A percentile compares a stretch with the other conserved stretches of the same genome.
Conservation (phyloP, 176 grass and related monocot species). For the Lolium multiflorum region DNA sequence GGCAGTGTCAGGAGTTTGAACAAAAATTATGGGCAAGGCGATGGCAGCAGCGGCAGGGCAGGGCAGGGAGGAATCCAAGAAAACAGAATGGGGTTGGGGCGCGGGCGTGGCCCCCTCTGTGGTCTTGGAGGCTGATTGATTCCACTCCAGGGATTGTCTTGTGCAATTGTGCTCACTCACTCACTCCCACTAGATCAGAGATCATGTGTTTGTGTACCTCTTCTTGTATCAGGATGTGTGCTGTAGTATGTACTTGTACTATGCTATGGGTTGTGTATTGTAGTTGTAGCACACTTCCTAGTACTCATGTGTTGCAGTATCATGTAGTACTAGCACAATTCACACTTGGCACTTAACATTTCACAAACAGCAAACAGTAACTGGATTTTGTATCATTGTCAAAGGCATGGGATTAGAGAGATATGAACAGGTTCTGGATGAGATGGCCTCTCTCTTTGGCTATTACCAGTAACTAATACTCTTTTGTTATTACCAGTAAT, state of each 20-base stretch:
- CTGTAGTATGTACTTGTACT: not conserved
- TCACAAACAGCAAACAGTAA: not conserved
- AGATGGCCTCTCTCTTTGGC: too few species aligned
- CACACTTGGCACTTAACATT: not conserved
- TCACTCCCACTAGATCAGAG: not conserved
- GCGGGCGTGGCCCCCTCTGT: constrained; percentile 11
- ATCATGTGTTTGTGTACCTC: not conserved
- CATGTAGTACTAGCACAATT: too few species aligned
- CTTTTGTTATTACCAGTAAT: too few species aligned
- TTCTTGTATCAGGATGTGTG: constrained; percentile 25
- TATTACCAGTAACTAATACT: too few species aligned
- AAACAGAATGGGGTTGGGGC: constrained; percentile 50
- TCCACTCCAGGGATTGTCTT: constrained; percentile 34
- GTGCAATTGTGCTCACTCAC: constrained; percentile 40
- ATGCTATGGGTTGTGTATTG: not conserved
- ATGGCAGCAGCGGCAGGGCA: constrained; percentile 42
- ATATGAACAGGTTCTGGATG: not conserved
- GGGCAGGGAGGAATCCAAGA: constrained; percentile 61
- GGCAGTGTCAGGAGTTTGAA: constrained; percentile 51
- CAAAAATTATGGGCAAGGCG: constrained; percentile 53
- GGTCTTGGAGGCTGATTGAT: constrained; percentile 56
- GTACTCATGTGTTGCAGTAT: not conserved
- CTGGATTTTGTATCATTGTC: constrained; percentile 13
- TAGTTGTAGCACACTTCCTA: not conserved
- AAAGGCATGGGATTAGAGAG: not conserved